Conservation (phyloP, 768 basidiomycete species). For the Russula sp. region DNA sequence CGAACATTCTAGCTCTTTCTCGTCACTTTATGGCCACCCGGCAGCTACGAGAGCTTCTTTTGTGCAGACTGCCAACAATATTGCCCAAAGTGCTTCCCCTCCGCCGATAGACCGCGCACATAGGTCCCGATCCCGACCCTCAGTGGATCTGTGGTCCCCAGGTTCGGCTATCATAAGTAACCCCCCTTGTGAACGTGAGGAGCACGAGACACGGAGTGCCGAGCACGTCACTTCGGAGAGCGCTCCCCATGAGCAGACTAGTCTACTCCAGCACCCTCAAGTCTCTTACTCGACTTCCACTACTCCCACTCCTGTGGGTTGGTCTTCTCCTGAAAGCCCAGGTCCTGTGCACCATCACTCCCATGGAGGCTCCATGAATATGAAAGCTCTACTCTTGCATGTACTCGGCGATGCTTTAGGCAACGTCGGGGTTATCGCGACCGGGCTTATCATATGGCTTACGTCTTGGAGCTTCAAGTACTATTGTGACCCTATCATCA, state of each 20-base stretch:
- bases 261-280: conserved; percentile 30
- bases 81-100: conserved; percentile 52
- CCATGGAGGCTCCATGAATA: conserved; percentile 86
- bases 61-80: conserved; percentile 80
- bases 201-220: not conserved
- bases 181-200: conserved; percentile 11
- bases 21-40: conserved; percentile 69
- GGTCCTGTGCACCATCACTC: conserved; percentile 33
- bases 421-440: conserved; percentile 95
- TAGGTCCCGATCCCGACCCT: conserved; percentile 27
- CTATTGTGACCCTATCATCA: conserved; percentile 91
- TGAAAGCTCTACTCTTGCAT: conserved; percentile 92
- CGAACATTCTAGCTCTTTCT: conserved; percentile 41
- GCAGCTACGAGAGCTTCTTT: conserved; percentile 65
- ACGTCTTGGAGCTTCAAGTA: conserved; percentile 79
- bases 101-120: conserved; percentile 23
- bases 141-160: conserved; percentile 18
- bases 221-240: not conserved
- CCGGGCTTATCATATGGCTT: conserved; percentile 92
- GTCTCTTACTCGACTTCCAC: conserved; percentile 4
- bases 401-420: conserved; percentile 96
- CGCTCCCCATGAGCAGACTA: conserved; percentile 34
- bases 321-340: conserved; percentile 20
- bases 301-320: not conserved
- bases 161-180: conserved; percentile 3